Evolutionary conservation across 495 filamentous ascomycete genomes (phyloP).

Genomic region (Ascobolus immersus): DNA sequence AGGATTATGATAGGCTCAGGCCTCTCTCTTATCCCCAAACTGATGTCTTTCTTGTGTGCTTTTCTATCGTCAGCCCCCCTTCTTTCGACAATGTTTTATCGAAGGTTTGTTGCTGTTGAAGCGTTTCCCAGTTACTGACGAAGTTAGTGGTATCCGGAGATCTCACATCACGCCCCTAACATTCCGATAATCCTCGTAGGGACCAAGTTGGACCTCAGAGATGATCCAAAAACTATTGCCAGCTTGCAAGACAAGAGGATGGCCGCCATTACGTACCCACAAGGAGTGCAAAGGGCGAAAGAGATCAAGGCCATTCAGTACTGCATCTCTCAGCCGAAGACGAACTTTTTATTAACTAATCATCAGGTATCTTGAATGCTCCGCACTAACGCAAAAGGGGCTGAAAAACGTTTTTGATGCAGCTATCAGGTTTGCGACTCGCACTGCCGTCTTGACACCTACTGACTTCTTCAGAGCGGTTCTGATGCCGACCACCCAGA

Average conservation of each 20-base stretch:
- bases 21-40: constrained; percentile 95
- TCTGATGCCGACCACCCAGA: constrained; percentile 13
- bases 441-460: neutral
- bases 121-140: neutral
- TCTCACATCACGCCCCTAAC: constrained; percentile 82
- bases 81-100: constrained; percentile 96
- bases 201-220: constrained; percentile 87
- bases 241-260: constrained; percentile 60
- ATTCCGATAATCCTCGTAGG: constrained; percentile 94
- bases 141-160: constrained; percentile 75
- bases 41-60: constrained; percentile 94
- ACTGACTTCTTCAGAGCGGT: constrained; percentile 10
- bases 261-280: constrained; percentile 75
- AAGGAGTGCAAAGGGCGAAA: constrained; percentile 59
- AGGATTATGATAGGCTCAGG: constrained; percentile 89
- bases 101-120: constrained; percentile 37
- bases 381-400: constrained; percentile 85
- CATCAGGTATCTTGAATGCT: constrained; percentile 90
- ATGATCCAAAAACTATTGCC: constrained; percentile 58
- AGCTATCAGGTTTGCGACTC: constrained; percentile 48
- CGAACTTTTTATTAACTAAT: neutral
- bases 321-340: neutral
- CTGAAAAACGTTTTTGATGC: constrained; percentile 96
- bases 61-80: constrained; percentile 89
- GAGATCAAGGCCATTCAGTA: constrained; percentile 47